Conservation (phyloP, 495 filamentous ascomycete species). For the Trichoderma reesei region DNA sequence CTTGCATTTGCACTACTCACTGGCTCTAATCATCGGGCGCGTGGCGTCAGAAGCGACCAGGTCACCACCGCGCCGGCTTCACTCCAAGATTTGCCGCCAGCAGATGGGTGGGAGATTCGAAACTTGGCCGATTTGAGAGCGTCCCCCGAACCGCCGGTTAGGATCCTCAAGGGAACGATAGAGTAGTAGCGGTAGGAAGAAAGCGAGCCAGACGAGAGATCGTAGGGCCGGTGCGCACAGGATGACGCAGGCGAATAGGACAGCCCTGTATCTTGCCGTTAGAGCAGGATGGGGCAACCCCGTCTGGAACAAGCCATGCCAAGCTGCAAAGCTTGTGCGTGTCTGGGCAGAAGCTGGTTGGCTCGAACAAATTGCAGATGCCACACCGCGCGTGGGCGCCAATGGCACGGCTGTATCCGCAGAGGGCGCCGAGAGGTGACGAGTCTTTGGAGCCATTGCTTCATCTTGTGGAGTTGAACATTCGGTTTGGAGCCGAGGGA, state of each 20-base stretch:
- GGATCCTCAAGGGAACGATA: background rate
- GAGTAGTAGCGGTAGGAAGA: background rate
- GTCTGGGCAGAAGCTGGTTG: background rate
- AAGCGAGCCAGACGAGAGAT: background rate
- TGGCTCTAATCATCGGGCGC: conserved; percentile 2
- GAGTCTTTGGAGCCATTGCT: background rate
- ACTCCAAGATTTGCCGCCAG: background rate
- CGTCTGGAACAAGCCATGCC: background rate
- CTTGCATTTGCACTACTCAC: background rate
- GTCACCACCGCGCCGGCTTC: background rate
- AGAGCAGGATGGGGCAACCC: background rate
- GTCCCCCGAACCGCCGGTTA: conserved; percentile 7
- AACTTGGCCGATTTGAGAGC: conserved; percentile 10
- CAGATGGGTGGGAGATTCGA: background rate
- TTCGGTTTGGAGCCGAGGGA: conserved; percentile 11
- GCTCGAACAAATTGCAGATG: background rate
- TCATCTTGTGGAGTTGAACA: background rate
- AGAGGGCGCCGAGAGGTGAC: conserved; percentile 5
- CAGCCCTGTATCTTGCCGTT: background rate
- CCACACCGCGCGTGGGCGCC: conserved; percentile 7
- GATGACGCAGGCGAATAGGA: background rate
- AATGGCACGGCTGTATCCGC: conserved; percentile 4
- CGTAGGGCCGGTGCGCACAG: background rate
- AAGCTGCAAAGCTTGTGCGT: conserved; percentile 1
- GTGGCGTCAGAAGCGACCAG: conserved; percentile 10